These are phyloP conservation scores for Coccomyxa sp. DNA, from an alignment of 139 green algal species.

Conservation along the genomic window DNA sequence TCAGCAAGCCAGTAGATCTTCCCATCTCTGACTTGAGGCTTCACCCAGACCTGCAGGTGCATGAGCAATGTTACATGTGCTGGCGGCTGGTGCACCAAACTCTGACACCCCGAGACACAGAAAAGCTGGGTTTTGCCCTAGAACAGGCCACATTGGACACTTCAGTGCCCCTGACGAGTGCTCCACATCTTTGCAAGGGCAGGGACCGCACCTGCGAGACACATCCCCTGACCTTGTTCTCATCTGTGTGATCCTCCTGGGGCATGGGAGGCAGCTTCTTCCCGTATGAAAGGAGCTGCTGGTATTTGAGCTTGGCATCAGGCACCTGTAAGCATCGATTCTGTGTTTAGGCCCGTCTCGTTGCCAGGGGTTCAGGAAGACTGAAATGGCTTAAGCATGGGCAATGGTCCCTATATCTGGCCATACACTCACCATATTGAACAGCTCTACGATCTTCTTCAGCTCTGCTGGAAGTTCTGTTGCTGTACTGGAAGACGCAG, in stretches of 20 bases:
- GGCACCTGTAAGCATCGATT: too few species aligned
- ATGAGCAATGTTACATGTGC: not conserved
- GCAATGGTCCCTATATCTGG: not conserved
- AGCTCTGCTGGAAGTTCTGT: conserved; percentile 52
- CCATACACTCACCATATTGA: conserved; percentile 57
- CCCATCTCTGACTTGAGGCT: conserved; percentile 58
- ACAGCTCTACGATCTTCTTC: conserved; percentile 69
- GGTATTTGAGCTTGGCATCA: conserved; percentile 85
- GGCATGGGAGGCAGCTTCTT: conserved; percentile 82
- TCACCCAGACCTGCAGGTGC: conserved; percentile 91
- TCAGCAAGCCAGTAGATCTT: conserved; percentile 89
- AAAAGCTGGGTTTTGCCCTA: not conserved
- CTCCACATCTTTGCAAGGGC: not conserved
- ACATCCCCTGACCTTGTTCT: conserved; percentile 96
- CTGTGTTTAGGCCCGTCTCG: too few species aligned
- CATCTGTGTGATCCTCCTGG: conserved; percentile 54
- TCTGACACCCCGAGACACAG: not conserved
- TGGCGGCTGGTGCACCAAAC: too few species aligned
- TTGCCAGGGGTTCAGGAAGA: too few species aligned
- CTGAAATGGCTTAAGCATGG: too few species aligned
- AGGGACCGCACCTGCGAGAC: conserved; percentile 43
- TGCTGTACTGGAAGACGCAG: not conserved
- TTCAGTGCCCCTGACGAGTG: too few species aligned
- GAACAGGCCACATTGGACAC: too few species aligned
- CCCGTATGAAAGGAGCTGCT: conserved; percentile 96